A percentile compares a stretch with the other conserved stretches of the same genome.
Conservation (phyloP, 371 early-diverging fungal species). For the Mucor plumbeus region DNA sequence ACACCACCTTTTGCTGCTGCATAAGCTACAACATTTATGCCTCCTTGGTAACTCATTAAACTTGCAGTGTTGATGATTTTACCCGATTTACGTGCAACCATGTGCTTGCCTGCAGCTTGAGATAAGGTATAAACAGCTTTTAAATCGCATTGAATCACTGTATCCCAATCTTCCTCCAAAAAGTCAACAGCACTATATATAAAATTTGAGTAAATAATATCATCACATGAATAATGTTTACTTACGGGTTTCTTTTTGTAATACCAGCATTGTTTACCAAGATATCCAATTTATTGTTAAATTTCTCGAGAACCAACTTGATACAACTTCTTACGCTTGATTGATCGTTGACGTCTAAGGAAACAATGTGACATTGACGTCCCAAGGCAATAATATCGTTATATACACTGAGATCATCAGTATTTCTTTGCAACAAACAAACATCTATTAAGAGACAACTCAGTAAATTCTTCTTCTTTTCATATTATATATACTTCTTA, state of each 20-base stretch:
- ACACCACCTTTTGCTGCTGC: constrained; percentile 21
- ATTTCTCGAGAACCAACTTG: constrained; percentile 22
- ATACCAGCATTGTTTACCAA: constrained; percentile 31
- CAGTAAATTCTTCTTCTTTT: not conserved
- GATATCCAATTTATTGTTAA: constrained; percentile 34
- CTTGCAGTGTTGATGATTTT: constrained; percentile 42
- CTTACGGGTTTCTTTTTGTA: constrained; percentile 28
- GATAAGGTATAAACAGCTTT: constrained; percentile 39
- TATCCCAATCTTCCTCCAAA: constrained; percentile 40
- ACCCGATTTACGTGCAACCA: constrained; percentile 27
- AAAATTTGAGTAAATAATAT: too few relatives aligned
- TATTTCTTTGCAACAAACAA: constrained; percentile 35
- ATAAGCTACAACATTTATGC: constrained; percentile 32
- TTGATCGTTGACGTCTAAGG: constrained; percentile 27
- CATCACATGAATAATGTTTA: not conserved
- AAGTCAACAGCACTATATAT: constrained; percentile 32
- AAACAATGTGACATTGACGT: constrained; percentile 33
- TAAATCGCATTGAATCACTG: constrained; percentile 39
- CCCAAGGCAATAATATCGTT: constrained; percentile 33
- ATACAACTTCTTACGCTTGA: constrained; percentile 26
- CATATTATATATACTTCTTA: constrained; percentile 9
- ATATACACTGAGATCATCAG: constrained; percentile 23
- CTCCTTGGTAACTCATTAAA: constrained; percentile 39
- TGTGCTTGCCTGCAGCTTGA: constrained; percentile 36
- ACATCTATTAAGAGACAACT: constrained; percentile 22